These are phyloP conservation scores for Drosera spatulata DNA, from an alignment of 179 eudicot genomes.

Conservation along the genomic window DNA sequence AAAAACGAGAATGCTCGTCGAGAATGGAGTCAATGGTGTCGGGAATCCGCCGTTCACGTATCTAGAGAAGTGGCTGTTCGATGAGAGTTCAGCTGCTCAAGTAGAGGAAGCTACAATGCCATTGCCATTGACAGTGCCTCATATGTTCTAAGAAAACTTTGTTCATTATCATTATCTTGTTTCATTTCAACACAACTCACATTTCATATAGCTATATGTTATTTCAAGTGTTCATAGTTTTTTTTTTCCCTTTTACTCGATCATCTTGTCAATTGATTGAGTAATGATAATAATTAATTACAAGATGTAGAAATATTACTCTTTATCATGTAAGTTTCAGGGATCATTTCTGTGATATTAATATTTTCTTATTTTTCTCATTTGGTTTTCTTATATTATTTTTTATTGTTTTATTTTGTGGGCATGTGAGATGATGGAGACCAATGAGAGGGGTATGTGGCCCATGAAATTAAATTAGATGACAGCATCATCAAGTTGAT, in stretches of 20 bases:
- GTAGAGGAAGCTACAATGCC: background rate
- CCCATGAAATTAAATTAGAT: constrained; percentile 12
- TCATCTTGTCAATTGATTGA: too few species aligned
- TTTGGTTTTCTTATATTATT: background rate
- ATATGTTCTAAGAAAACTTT: background rate
- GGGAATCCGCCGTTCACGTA: constrained; percentile 26
- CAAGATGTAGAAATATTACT: too few species aligned
- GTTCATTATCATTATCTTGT: background rate
- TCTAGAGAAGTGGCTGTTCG: constrained; percentile 35
- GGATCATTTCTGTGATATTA: too few species aligned
- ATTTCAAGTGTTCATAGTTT: too few species aligned
- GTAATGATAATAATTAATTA: too few species aligned
- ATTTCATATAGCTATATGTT: too few species aligned
- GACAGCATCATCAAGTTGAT: constrained; percentile 23
- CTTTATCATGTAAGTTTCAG: too few species aligned
- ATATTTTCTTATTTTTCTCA: too few species aligned
- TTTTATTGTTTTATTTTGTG: background rate
- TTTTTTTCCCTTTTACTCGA: too few species aligned
- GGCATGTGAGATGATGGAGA: background rate
- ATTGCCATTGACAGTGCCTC: background rate
- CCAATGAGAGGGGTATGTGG: background rate
- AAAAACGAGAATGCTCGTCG: constrained; percentile 1
- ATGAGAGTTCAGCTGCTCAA: constrained; percentile 20
- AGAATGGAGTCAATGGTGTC: constrained; percentile 4
- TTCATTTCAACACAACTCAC: too few species aligned